Evolutionary conservation across 2,329 filamentous ascomycete species (phyloP), one percentile per base, ranked within the genome.

Genomic region (Westerdykella aurantiaca): DNA sequence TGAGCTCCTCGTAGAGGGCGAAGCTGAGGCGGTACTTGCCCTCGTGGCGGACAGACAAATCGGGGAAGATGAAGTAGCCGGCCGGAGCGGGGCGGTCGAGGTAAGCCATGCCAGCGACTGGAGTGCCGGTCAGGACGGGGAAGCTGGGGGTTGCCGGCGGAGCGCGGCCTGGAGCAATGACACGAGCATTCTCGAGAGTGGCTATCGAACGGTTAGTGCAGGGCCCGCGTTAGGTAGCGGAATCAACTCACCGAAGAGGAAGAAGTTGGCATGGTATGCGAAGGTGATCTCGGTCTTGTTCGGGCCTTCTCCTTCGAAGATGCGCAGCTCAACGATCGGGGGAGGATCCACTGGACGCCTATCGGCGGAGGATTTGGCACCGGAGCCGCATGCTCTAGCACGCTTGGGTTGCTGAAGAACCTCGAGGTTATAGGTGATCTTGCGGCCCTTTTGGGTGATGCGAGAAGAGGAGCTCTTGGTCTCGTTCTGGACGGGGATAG

Each of bases 31-130:
- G 79, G 68, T 96, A 98, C 55, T 85, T 83, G 49, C 93, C 93
- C 69, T 98, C 93, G 61, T 98, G 91, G 44, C 93, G 84, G 38
- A 98, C 91, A 0, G 91, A 96, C 22, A 97, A 75, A 68, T 98
- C 93, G 3, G 93, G 93, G 66, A 98, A 98, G 67, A 98, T 87
- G 69, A 98, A 98, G 69, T 97, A 98, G 43, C 90, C 93, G 13
- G 81, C 81, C 16, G 79, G 80, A 2, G 67, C 70, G 1, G 93
- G 93, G 37, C 91, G 85, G 64, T 97, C 91, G 40, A 98, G 78
- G 63, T 97, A 96, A 18, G 91, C 90, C 79, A 96, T 95, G 45
- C 91, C 93, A 14, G 91, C 93, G 12, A 95, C 91, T 0, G 90
- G 89, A 57, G 95, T 91, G 52, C 93, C 93, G 0, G 91, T 97